Base-by-base conservation (phyloP, 2,329 filamentous ascomycete species). In the Monilinia fructigena region DNA sequence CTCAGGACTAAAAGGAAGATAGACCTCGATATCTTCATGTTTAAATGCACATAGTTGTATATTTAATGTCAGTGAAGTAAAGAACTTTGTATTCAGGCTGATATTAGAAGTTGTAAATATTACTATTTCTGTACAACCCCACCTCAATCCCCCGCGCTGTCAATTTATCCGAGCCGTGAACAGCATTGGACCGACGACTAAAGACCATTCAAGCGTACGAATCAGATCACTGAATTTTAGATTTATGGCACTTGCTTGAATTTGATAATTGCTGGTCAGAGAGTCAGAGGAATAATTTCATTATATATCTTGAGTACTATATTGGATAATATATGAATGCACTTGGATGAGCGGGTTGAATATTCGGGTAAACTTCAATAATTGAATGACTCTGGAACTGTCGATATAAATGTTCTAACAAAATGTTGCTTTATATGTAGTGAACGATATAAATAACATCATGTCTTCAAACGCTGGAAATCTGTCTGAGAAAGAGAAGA, bases 81-180 rank as follows among this genome's bases (percentile, higher is more conserved):
- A 35, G 7, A n/a, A 38, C 26, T 52, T 50, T 53, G 47, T 20
- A 65, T 65, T 65, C 47, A 65, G 63, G 63, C 63, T 65, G 23
- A 65, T 52, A 42, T 58, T 18, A 31, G 10, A n/a, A 40, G 53
- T 20, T 65, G 26, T 63, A 56, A 23, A 42, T 45, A 42, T 63
- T 63, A 23, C 62, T 23, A 28, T 45, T 48, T 38, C 16, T 55
- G 40, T 48, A 58, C 52, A 50, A 60, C 61, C 61, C 61, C 61
- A 55, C 50, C 40, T 55, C 38, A 16, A 16, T 12, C 38, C 47
- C 63, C 47, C 55, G 45, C 35, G 35, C 31, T 20, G 11, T 38
- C 11, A 61, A 38, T 65, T 65, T 61, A 65, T 11, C 63, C 63
- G 63, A 20, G 28, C 23, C 23, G 1, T 11, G 31, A 58, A 23